Evolutionary conservation across 257 asterid species (phyloP).

Genomic region (Linaria vulgaris): DNA sequence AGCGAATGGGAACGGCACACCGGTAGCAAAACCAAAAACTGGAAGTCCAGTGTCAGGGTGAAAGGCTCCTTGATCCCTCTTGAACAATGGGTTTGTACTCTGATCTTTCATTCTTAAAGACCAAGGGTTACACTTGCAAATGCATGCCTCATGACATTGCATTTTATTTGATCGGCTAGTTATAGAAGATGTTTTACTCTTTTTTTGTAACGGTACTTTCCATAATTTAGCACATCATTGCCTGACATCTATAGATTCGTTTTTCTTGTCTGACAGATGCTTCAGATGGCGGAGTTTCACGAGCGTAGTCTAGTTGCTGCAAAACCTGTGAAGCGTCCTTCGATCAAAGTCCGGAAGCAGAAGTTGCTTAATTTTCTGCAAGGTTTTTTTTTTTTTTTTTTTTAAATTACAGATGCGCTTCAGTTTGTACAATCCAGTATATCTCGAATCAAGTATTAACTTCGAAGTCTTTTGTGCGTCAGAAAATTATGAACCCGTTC

Average conservation of each 20-base stretch:
- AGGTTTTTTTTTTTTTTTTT: constrained; percentile 56
- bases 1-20: constrained; percentile 98
- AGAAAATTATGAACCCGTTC: constrained; percentile 92
- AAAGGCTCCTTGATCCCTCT: constrained; percentile 82
- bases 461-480: constrained; percentile 28
- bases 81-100: constrained; percentile 89
- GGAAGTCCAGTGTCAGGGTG: constrained; percentile 91
- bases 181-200: constrained; percentile 18
- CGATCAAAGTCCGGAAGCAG: constrained; percentile 84
- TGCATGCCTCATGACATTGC: not conserved
- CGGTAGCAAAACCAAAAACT: constrained; percentile 76
- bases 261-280: constrained; percentile 55
- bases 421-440: constrained; percentile 20
- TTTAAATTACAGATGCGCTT: constrained; percentile 20
- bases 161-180: constrained; percentile 16
- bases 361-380: constrained; percentile 76
- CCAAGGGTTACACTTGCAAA: constrained; percentile 3
- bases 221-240: not conserved
- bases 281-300: constrained; percentile 83
- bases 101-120: constrained; percentile 21
- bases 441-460: constrained; percentile 23
- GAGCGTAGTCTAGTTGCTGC: constrained; percentile 67
- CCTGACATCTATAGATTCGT: not conserved
- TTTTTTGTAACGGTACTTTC: constrained; percentile 7
- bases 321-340: constrained; percentile 76